Evolutionary conservation across 805 yeast species (phyloP).

Genomic region (Danielia oregonensis): DNA sequence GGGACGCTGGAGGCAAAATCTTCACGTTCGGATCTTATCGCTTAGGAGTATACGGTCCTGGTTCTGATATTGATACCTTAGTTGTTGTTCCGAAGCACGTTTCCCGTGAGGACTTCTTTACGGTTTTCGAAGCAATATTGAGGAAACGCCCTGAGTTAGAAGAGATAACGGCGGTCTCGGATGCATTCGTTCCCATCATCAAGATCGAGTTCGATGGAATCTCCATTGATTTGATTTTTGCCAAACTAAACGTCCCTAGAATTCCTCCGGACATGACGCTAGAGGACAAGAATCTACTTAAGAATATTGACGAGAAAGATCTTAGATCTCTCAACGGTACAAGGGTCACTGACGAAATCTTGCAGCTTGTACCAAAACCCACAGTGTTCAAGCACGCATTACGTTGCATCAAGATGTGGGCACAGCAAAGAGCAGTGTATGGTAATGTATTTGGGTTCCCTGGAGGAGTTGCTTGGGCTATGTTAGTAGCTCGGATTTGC

Average conservation of each 20-base stretch:
- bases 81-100: conserved; percentile 98
- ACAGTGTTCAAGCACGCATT: conserved; percentile 89
- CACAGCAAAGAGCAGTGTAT: conserved; percentile 89
- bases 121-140: conserved; percentile 68
- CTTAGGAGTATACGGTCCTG: conserved; percentile 96
- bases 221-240: conserved; percentile 89
- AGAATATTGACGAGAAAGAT: conserved; percentile 89
- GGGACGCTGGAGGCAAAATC: conserved; percentile 96
- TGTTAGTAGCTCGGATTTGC: conserved; percentile 97
- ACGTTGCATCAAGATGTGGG: conserved; percentile 94
- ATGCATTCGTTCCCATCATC: conserved; percentile 96
- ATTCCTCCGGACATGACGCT: conserved; percentile 73
- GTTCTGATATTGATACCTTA: conserved; percentile 94
- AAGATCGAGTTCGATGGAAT: conserved; percentile 85
- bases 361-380: conserved; percentile 86
- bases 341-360: conserved; percentile 92
- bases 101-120: conserved; percentile 82
- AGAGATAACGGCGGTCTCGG: conserved; percentile 91
- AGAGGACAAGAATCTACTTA: conserved; percentile 77
- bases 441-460: conserved; percentile 97
- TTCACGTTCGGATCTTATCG: conserved; percentile 94
- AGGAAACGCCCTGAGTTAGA: conserved; percentile 77
- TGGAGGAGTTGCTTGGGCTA: conserved; percentile 99
- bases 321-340: conserved; percentile 91
- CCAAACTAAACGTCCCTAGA: conserved; percentile 76